These are phyloP conservation scores for Acacia concinna DNA, from an alignment of 331 rosid genomes.

Conservation along the genomic window DNA sequence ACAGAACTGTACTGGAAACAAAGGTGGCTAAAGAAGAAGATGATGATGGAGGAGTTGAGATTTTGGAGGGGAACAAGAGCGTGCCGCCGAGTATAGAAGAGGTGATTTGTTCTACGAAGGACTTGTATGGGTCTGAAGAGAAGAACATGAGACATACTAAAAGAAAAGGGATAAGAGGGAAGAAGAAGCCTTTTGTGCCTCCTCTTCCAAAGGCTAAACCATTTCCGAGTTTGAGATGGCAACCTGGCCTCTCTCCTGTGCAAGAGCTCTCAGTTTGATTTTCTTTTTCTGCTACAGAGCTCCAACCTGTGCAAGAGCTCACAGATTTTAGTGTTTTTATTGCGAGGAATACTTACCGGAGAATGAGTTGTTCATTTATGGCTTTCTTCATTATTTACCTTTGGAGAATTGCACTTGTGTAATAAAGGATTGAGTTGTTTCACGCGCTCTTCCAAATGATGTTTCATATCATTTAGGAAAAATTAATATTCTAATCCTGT, in stretches of 20 bases:
- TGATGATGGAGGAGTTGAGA: background rate
- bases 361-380: background rate
- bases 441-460: background rate
- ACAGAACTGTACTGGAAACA: conserved; percentile 13
- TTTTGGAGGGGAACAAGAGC: background rate
- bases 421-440: background rate
- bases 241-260: conserved; percentile 68
- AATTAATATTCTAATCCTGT: too few species aligned
- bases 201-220: conserved; percentile 58
- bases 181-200: conserved; percentile 56
- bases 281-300: background rate
- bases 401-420: background rate
- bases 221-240: conserved; percentile 49
- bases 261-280: conserved; percentile 76
- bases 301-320: too few species aligned
- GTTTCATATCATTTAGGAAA: background rate
- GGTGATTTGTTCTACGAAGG: conserved; percentile 42
- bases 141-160: conserved; percentile 31
- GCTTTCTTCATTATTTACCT: background rate
- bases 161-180: conserved; percentile 48
- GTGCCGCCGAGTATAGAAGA: conserved; percentile 33
- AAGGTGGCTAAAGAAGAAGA: background rate
- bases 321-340: background rate
- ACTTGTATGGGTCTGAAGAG: too few species aligned
- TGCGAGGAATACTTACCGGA: background rate